Conservation (phyloP, 2,329 filamentous ascomycete genomes). For the Lachnellula occidentalis region DNA sequence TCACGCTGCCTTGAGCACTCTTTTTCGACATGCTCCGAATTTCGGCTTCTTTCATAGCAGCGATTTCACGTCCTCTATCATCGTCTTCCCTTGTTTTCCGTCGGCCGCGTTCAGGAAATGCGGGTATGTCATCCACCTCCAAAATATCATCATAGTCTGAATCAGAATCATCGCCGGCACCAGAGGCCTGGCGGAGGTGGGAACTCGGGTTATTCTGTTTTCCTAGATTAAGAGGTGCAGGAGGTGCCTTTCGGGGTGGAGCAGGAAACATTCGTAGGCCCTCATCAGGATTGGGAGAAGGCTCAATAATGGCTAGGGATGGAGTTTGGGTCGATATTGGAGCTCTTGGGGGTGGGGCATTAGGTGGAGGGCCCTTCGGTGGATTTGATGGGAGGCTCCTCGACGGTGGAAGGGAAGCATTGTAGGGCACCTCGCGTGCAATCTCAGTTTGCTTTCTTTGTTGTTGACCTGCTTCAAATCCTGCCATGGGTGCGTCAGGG, state of each 20-base stretch:
- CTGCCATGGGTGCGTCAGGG: slow-evolving; percentile 25
- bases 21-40: slow-evolving; percentile 69
- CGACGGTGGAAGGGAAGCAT: slow-evolving; percentile 49
- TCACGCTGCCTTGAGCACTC: slow-evolving; percentile 56
- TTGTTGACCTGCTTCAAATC: slow-evolving; percentile 37
- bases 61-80: slow-evolving; percentile 67
- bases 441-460: slow-evolving; percentile 41
- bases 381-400: slow-evolving; percentile 45
- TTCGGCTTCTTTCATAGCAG: slow-evolving; percentile 63
- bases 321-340: slow-evolving; percentile 20
- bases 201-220: slow-evolving; percentile 36
- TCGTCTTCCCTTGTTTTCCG: slow-evolving; percentile 85
- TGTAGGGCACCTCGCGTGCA: slow-evolving; percentile 43
- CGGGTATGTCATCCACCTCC: slow-evolving; percentile 59
- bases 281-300: slow-evolving; percentile 33
- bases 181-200: slow-evolving; percentile 39
- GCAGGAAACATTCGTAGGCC: slow-evolving; percentile 51
- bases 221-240: slow-evolving; percentile 73
- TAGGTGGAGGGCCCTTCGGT: slow-evolving; percentile 27
- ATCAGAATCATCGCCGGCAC: slow-evolving; percentile 58
- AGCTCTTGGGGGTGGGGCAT: slow-evolving; percentile 23
- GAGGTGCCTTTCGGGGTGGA: slow-evolving; percentile 73
- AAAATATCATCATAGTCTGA: slow-evolving; percentile 80
- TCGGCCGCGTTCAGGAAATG: slow-evolving; percentile 59
- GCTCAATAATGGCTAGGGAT: slow-evolving; percentile 37